phyloP scores from a whole-genome alignment of 2,329 filamentous ascomycete species.

The Sclerotinia borealis region DNA sequence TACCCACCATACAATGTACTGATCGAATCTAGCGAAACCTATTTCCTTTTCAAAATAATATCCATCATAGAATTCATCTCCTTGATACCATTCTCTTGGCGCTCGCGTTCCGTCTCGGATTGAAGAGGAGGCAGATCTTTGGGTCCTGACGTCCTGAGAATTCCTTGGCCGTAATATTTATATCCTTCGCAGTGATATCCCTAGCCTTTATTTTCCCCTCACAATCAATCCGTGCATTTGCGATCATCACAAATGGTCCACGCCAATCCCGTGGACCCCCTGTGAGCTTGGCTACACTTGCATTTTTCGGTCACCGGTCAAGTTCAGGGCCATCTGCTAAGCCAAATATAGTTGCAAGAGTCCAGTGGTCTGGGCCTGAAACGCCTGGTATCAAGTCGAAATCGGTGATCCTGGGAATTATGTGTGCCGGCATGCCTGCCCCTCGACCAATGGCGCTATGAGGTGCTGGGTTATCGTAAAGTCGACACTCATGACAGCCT shows the following conservation, averaged over 20 bases:
- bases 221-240: background rate
- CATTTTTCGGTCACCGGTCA: background rate
- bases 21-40: no score
- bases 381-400: background rate
- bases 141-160: no score
- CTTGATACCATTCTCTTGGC: background rate
- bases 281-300: background rate
- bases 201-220: background rate
- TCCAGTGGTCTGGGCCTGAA: background rate
- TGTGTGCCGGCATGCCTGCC: background rate
- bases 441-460: background rate
- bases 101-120: no score
- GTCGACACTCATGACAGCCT: background rate
- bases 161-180: no score
- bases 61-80: background rate
- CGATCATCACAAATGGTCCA: background rate
- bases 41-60: background rate
- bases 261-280: background rate
- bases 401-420: no score
- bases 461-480: background rate
- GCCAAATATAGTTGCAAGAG: background rate
- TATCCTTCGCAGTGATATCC: background rate
- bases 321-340: background rate
- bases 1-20: no score
- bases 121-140: no score